Evolutionary conservation across 176 grass and related monocot genomes (phyloP).

Genomic region (Coix lacrymajobi): DNA sequence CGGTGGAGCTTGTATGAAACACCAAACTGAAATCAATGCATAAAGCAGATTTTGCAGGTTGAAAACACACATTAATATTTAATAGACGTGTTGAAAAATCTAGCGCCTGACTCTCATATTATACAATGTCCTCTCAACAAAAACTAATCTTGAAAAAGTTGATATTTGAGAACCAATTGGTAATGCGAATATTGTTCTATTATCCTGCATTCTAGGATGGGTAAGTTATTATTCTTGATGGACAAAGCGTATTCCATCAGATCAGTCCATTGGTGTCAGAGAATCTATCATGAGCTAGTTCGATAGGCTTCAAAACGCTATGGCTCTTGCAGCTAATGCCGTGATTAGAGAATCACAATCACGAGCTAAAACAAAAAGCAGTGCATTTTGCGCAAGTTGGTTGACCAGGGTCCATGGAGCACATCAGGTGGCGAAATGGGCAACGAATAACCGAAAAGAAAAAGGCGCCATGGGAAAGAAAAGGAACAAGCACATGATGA

Average conservation of each 20-base stretch:
- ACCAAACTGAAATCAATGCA: not conserved
- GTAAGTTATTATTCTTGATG: not conserved
- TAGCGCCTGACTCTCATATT: not conserved
- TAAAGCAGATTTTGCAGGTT: not conserved
- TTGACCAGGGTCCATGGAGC: slow-evolving; percentile 17
- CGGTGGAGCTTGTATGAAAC: not conserved
- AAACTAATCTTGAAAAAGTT: not conserved
- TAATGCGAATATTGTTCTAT: not conserved
- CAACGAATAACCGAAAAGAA: not conserved
- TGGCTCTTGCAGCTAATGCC: not conserved
- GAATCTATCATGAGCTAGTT: not conserved
- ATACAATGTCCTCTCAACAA: not conserved
- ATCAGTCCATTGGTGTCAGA: not conserved
- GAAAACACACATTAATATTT: not conserved
- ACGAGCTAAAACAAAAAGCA: not conserved
- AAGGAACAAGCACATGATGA: not conserved
- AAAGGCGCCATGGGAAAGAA: not conserved
- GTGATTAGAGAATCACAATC: slow-evolving; percentile 25
- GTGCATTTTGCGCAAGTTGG: slow-evolving; percentile 19
- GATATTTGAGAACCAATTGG: not conserved
- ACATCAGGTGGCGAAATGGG: not conserved
- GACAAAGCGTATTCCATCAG: not conserved
- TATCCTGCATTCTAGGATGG: not conserved
- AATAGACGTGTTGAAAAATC: not conserved
- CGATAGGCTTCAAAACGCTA: slow-evolving; percentile 4